Evolutionary conservation across 495 filamentous ascomycete genomes (phyloP), one percentile per base, ranked within the genome.

Genomic region (Aspergillus sclerotioniger): DNA sequence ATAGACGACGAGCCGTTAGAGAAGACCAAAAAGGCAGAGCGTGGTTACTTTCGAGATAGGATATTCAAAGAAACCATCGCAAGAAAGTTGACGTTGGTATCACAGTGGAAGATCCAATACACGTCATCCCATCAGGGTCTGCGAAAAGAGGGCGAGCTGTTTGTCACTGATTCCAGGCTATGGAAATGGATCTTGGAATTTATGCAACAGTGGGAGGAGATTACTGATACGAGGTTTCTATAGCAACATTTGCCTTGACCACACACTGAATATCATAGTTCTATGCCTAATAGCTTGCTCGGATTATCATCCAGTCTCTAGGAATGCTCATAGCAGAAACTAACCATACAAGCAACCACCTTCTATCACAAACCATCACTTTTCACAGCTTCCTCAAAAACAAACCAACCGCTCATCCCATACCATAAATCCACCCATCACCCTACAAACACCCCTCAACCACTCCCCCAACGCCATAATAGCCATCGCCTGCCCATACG

Each of bases 401-500:
- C n/a, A n/a, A n/a, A n/a, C n/a, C n/a, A n/a, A n/a, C n/a, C n/a
- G n/a, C n/a, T n/a, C n/a, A n/a, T n/a, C n/a, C n/a, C n/a, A n/a
- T n/a, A n/a, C n/a, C n/a, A n/a, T n/a, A n/a, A n/a, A n/a, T n/a
- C n/a, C n/a, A n/a, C n/a, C n/a, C n/a, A n/a, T 25, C 2, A 25
- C 5, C 25, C 33, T 53, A 39, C 20, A 79, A 73, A 25, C 68
- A 39, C 44, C 78, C 79, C 51, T 85, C 72, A 58, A 87, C 62
- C 85, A 84, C 67, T 90, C 87, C 9, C 80, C 85, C 54, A 90
- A 63, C 0, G 84, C 84, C 81, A 89, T 87, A 31, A 89, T 87
- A 1, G 85, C 87, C 87, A 90, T 90, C 0, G 87, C 86, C 66
- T 90, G 88, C 1, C 88, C 88, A 63, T 90, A 90, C 21, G 87